Base-by-base conservation (phyloP, 78 protist species). In the Goniomonas avonlea region DNA sequence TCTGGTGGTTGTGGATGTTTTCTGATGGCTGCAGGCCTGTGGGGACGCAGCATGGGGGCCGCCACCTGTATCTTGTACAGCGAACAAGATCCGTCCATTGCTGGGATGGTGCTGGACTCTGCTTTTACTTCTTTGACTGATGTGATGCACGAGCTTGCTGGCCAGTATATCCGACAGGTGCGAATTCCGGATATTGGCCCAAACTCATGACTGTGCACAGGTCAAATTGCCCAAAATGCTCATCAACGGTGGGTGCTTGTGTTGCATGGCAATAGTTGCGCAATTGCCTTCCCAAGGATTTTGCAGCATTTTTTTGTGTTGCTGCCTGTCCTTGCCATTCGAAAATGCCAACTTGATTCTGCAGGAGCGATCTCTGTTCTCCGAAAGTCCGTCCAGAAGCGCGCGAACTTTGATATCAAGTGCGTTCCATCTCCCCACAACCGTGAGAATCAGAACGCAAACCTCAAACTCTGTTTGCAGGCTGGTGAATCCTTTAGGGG, bases 1-100 rank as follows among this genome's bases (percentile, higher is more conserved):
- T n/a, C 32, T 7, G 58, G n/a, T n/a, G n/a, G n/a, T n/a, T n/a
- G n/a, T n/a, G n/a, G n/a, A n/a, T n/a, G n/a, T n/a, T n/a, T n/a
- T n/a, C n/a, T n/a, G n/a, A n/a, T n/a, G n/a, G n/a, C n/a, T n/a
- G n/a, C n/a, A n/a, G n/a, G 58, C 17, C 43, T 63, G 71, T 63
- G 71, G 71, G 71, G 71, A 9, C 32, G 71, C 47, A 63, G 71
- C 71, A 63, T 63, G 71, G 71, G 71, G 0, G 71, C 71, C 1
- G 71, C 71, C 1, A 63, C 71, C 11, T 38, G 37, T 38, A 43
- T 63, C 25, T 25, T 63, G 38, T 20, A 23, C 43, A 43, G 47
- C 9, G 71, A 39, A 21, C 35, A 43, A 15, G 71, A 63, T 25
- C 71, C 71, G 4, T 63, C 71, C 7, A 63, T 63, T 27, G 71